Conservation (phyloP, 129 eudicot species). For the Kitagawia praeruptora region DNA sequence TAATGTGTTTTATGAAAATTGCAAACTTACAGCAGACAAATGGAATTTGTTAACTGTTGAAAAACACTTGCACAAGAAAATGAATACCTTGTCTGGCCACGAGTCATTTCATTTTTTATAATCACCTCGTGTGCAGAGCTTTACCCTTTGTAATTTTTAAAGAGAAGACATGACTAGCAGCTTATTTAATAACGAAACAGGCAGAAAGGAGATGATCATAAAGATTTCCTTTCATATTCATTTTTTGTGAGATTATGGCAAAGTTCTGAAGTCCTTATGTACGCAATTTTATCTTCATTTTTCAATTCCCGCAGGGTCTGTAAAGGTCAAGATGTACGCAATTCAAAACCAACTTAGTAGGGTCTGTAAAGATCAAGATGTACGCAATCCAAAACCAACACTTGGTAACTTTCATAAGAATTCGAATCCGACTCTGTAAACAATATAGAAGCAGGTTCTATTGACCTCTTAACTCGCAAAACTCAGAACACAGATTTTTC, state of each 20-base stretch:
- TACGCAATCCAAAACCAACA: neutral
- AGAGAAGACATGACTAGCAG: neutral
- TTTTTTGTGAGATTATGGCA: neutral
- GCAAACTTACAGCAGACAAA: neutral
- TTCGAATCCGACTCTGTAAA: neutral
- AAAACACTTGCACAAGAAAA: neutral
- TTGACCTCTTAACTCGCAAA: neutral
- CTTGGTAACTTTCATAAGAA: neutral
- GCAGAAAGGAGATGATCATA: neutral
- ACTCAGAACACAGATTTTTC: neutral
- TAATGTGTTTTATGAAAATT: conserved; percentile 29
- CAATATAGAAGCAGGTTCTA: neutral
- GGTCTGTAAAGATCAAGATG: no score
- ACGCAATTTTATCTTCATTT: no score
- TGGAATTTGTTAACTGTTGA: neutral
- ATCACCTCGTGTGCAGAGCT: conserved; percentile 10
- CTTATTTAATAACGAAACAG: neutral
- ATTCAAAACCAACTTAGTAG: no score
- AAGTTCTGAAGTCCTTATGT: no score
- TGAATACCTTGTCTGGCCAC: neutral
- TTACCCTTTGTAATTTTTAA: neutral
- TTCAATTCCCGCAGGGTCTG: no score
- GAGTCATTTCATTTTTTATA: neutral
- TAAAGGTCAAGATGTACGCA: no score
- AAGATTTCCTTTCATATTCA: neutral